Evolutionary conservation across 371 early-diverging fungal genomes (phyloP).

Genomic region (Batkoa obscura): DNA sequence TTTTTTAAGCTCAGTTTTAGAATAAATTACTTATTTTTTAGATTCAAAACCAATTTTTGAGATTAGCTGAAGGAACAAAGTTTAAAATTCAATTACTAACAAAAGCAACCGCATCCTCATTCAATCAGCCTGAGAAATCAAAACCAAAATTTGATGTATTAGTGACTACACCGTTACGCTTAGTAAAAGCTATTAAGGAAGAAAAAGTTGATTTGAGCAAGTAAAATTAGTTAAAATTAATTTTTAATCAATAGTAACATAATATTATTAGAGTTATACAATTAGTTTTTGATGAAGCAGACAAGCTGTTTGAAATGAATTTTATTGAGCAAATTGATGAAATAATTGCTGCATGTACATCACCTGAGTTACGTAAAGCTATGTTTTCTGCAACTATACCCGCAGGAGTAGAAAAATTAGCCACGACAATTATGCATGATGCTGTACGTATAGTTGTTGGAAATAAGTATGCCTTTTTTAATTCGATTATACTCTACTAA

Average conservation of each 20-base stretch:
- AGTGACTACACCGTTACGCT: conserved; percentile 74
- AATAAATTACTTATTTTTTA: conserved; percentile 8
- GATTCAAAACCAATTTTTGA: conserved; percentile 59
- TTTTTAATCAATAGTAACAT: neutral
- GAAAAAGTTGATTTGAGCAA: conserved; percentile 52
- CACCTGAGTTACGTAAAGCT: conserved; percentile 46
- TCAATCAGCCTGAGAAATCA: conserved; percentile 38
- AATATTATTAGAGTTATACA: conserved; percentile 26
- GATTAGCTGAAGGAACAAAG: conserved; percentile 42
- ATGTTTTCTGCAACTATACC: conserved; percentile 93
- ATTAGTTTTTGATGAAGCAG: conserved; percentile 85
- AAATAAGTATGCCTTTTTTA: conserved; percentile 30
- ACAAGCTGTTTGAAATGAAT: conserved; percentile 74
- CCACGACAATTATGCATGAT: conserved; percentile 69
- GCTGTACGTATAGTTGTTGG: conserved; percentile 81
- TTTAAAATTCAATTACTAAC: conserved; percentile 61
- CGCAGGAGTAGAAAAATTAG: conserved; percentile 75
- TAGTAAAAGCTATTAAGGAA: conserved; percentile 72
- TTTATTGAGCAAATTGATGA: conserved; percentile 81
- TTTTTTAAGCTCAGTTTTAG: neutral
- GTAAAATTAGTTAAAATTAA: conserved; percentile 13
- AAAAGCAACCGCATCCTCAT: conserved; percentile 43
- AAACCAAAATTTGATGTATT: conserved; percentile 70
- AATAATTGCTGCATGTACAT: conserved; percentile 71
- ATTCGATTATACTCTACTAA: neutral